Conservation (phyloP, 495 filamentous ascomycete genomes). For the Trichoderma erinaceum region DNA sequence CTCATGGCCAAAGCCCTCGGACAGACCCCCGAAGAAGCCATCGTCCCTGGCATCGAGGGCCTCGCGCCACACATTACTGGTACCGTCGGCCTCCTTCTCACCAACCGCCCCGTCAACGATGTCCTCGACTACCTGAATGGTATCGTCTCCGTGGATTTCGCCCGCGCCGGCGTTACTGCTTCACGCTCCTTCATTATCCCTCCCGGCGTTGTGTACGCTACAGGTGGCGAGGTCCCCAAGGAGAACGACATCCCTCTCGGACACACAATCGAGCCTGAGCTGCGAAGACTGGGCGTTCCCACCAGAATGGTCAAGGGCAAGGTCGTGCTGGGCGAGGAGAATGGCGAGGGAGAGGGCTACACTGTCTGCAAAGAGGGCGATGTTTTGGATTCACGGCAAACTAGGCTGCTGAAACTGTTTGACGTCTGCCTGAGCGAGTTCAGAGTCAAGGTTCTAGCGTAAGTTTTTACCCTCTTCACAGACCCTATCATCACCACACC, state of each 20-base stretch:
- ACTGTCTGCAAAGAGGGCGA: slow-evolving; percentile 76
- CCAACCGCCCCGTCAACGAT: slow-evolving; percentile 56
- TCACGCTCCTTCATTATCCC: slow-evolving; percentile 71
- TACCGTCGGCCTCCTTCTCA: slow-evolving; percentile 86
- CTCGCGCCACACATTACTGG: slow-evolving; percentile 70
- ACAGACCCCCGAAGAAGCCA: slow-evolving; percentile 62
- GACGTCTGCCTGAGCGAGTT: slow-evolving; percentile 86
- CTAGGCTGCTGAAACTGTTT: slow-evolving; percentile 89
- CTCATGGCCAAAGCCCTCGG: slow-evolving; percentile 94
- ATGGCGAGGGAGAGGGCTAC: slow-evolving; percentile 43
- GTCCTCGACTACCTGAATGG: slow-evolving; percentile 62
- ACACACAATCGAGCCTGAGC: slow-evolving; percentile 79
- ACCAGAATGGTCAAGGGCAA: slow-evolving; percentile 82
- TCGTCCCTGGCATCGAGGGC: slow-evolving; percentile 62
- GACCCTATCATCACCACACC: background rate
- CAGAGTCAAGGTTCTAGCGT: slow-evolving; percentile 64
- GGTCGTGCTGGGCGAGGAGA: slow-evolving; percentile 68
- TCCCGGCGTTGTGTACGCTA: slow-evolving; percentile 66
- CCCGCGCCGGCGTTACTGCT: slow-evolving; percentile 74
- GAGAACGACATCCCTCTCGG: slow-evolving; percentile 80
- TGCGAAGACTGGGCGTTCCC: slow-evolving; percentile 81
- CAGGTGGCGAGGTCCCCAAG: slow-evolving; percentile 66
- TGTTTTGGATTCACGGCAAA: slow-evolving; percentile 79
- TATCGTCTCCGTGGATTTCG: slow-evolving; percentile 71
- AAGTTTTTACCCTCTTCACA: slow-evolving; percentile 17